A percentile compares a stretch with the other conserved stretches of the same genome.
These are phyloP conservation scores for Lentinula edodes DNA, from an alignment of 768 basidiomycete genomes.

Conservation along the genomic window DNA sequence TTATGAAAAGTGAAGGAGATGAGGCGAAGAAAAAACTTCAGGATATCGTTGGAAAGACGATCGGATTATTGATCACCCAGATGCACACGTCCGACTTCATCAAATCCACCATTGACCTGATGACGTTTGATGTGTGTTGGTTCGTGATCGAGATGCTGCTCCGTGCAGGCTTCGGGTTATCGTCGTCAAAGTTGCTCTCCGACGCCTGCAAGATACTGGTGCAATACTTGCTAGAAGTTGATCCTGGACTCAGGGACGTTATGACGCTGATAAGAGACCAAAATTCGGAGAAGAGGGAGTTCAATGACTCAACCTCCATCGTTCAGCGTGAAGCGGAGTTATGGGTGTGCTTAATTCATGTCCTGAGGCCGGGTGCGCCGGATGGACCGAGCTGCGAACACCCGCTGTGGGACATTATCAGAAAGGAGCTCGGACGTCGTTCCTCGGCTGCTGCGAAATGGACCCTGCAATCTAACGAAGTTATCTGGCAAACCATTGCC, in stretches of 20 bases:
- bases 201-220: background rate
- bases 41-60: conserved; percentile 27
- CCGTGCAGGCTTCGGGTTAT: background rate
- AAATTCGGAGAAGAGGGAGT: background rate
- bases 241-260: conserved; percentile 2
- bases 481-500: conserved; percentile 67
- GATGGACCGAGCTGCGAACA: background rate
- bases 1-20: conserved; percentile 24
- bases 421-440: conserved; percentile 23
- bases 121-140: conserved; percentile 51
- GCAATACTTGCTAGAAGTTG: background rate
- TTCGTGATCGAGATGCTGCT: conserved; percentile 55
- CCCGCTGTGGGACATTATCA: conserved; percentile 40
- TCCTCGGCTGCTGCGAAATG: conserved; percentile 17
- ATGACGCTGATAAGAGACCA: conserved; percentile 1
- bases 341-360: conserved; percentile 50
- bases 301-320: background rate
- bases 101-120: conserved; percentile 25
- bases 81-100: conserved; percentile 30
- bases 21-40: conserved; percentile 23
- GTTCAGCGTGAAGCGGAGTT: conserved; percentile 33
- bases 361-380: conserved; percentile 16
- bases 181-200: background rate
- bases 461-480: conserved; percentile 50
- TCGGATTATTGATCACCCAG: conserved; percentile 29